Percentiles rank a stretch among this genome's conserved stretches.
phyloP scores from a whole-genome alignment of 345 rosid genomes.

The Arabidopsis thaliana region DNA sequence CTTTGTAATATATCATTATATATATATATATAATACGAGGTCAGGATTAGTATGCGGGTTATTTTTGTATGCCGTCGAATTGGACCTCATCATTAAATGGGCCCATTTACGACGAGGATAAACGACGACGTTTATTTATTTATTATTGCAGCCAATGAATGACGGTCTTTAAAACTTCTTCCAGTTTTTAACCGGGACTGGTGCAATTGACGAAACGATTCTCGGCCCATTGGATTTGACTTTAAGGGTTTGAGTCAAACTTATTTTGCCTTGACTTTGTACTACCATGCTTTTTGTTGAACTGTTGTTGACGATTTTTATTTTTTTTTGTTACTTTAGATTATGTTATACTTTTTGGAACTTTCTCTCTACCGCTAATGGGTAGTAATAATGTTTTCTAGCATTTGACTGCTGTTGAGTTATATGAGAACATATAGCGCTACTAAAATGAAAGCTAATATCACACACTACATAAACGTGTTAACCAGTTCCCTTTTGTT shows the following conservation, averaged over 20 bases:
- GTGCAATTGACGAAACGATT: neutral
- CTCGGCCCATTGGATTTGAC: constrained; percentile 16
- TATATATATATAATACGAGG: constrained; percentile 30
- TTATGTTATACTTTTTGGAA: too few species aligned
- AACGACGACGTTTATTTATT: constrained; percentile 39
- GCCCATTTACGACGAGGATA: constrained; percentile 17
- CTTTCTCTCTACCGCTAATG: too few species aligned
- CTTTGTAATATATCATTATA: constrained; percentile 3
- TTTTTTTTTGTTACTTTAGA: too few species aligned
- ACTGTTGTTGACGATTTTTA: neutral
- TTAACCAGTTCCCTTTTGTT: too few species aligned
- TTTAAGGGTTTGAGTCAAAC: neutral
- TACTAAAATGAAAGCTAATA: too few species aligned
- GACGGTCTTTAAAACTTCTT: constrained; percentile 31
- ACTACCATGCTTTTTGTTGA: constrained; percentile 13
- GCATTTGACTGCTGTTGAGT: too few species aligned
- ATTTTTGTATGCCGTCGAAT: constrained; percentile 47
- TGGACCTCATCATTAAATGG: constrained; percentile 46
- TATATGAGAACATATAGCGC: too few species aligned
- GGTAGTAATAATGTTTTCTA: too few species aligned
- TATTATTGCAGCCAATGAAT: constrained; percentile 3
- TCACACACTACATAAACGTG: too few species aligned
- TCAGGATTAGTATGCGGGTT: constrained; percentile 42
- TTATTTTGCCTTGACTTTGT: neutral
- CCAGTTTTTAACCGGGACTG: neutral